Percentiles rank a stretch among this genome's conserved stretches.
Conservation (phyloP, 2,329 filamentous ascomycete species). For the Diaporthe sp. region DNA sequence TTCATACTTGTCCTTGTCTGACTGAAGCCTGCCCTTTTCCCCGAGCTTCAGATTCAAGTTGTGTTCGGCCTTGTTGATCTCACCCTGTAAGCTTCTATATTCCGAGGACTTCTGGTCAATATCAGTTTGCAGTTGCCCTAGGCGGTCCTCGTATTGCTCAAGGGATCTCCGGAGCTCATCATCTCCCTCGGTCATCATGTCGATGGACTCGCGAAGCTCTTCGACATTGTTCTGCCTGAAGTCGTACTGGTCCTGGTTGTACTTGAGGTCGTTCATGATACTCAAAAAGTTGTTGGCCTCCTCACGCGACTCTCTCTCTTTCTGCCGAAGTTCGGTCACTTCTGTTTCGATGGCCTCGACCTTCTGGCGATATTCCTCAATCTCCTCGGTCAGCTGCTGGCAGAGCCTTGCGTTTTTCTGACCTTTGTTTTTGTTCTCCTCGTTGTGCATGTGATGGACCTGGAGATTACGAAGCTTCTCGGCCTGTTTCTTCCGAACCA, state of each 20-base stretch:
- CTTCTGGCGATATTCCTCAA: slow-evolving; percentile 71
- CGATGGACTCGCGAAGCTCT: slow-evolving; percentile 79
- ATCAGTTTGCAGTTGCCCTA: slow-evolving; percentile 75
- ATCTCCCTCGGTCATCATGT: slow-evolving; percentile 84
- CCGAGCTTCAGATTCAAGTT: slow-evolving; percentile 66
- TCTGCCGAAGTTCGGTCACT: slow-evolving; percentile 73
- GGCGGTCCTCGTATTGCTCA: slow-evolving; percentile 82
- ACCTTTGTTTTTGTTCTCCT: slow-evolving; percentile 86
- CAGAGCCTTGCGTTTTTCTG: slow-evolving; percentile 78
- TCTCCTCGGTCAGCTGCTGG: slow-evolving; percentile 74
- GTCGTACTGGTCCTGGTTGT: slow-evolving; percentile 80
- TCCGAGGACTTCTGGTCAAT: slow-evolving; percentile 72
- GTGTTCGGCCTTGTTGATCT: slow-evolving; percentile 59
- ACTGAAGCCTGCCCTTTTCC: slow-evolving; percentile 83
- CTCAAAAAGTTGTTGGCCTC: slow-evolving; percentile 81
- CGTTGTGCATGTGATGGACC: slow-evolving; percentile 81
- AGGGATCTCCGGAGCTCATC: slow-evolving; percentile 79
- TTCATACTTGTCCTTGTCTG: slow-evolving; percentile 89
- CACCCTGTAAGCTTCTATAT: slow-evolving; percentile 74
- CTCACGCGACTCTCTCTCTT: slow-evolving; percentile 74
- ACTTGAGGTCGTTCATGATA: slow-evolving; percentile 81
- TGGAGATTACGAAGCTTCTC: slow-evolving; percentile 81
- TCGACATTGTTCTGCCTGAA: slow-evolving; percentile 79
- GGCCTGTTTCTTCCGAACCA: slow-evolving; percentile 85
- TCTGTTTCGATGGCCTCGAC: slow-evolving; percentile 57